Evolutionary conservation across 2,329 filamentous ascomycete species (phyloP), one percentile per base, ranked within the genome.

Genomic region (Spiromastix sp.): DNA sequence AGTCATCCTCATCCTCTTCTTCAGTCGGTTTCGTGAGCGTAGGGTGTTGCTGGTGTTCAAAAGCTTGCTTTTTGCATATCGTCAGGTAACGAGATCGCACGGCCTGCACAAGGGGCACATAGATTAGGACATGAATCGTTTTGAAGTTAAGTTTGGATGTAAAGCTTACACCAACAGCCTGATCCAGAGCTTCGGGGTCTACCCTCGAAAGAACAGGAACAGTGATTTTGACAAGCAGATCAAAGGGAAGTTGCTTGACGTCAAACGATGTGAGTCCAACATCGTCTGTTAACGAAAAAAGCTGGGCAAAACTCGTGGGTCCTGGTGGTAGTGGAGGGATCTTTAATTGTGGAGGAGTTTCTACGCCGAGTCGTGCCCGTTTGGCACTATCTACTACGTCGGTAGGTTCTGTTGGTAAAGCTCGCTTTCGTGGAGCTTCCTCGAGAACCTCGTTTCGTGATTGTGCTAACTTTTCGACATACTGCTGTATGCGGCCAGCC

Each of bases 201-300:
- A 93, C 68, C 11, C 77, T 75, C 20, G 76, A 71, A 38, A 98
- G 67, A 4, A 93, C 75, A 20, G 79, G 80, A 26, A 91, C 75
- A n/a, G 83, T 75, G 33, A 98, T 86, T 49, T 79, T 82, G 11
- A 85, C 72, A 3, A 93, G 75, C 38, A 94, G 62, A 15, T 85
- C 74, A 8, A 77, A 63, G 2, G 86, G 83, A 27, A 98, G 71
- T 41, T 79, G 73, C 32, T 83, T 79, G 22, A 89, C 85, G 54
- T 95, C 84, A 52, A 96, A 95, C 4, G 71, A 73, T 42, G 77
- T 81, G 15, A 93, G 67, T 5, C 74, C 81, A 32, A 72, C 67
- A 51, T 91, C 85, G 31, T 72, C 70, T 4, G 85, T 89, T 30
- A 98, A 68, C 0, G 86, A 93, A 54, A 86, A 98, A 3, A 98